Conservation (phyloP, 495 filamentous ascomycete species). For the Penicillium cataractarum region DNA sequence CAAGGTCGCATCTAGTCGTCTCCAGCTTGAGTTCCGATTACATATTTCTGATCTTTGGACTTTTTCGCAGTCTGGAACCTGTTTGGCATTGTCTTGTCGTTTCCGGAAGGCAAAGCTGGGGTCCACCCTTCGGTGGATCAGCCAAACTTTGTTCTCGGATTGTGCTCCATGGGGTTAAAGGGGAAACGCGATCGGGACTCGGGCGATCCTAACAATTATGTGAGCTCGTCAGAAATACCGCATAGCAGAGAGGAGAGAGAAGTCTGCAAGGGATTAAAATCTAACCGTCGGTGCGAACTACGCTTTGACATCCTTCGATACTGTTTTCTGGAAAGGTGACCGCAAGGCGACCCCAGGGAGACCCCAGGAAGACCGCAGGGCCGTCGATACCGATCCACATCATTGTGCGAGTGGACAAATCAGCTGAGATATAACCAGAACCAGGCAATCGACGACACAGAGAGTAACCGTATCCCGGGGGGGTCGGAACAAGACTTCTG, state of each 20-base stretch:
- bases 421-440: no score
- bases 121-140: slow-evolving; percentile 14
- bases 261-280: slow-evolving; percentile 23
- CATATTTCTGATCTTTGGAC: neutral
- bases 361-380: neutral
- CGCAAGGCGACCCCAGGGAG: neutral
- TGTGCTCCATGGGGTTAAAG: slow-evolving; percentile 17
- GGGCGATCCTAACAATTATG: neutral
- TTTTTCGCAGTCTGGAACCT: neutral
- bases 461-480: slow-evolving; percentile 23
- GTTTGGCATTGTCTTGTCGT: slow-evolving; percentile 11
- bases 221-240: slow-evolving; percentile 3
- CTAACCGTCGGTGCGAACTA: no score
- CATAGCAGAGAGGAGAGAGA: neutral
- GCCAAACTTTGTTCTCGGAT: slow-evolving; percentile 17
- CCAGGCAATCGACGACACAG: slow-evolving; percentile 1
- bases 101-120: slow-evolving; percentile 23
- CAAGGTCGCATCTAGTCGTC: slow-evolving; percentile 16
- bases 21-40: neutral
- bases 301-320: slow-evolving; percentile 23
- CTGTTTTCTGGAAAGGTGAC: slow-evolving; percentile 22
- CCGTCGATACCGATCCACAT: neutral
- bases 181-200: neutral
- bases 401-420: neutral
- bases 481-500: slow-evolving; percentile 27